Conservation (phyloP, 768 basidiomycete genomes). For the Mrakia blollopis region DNA sequence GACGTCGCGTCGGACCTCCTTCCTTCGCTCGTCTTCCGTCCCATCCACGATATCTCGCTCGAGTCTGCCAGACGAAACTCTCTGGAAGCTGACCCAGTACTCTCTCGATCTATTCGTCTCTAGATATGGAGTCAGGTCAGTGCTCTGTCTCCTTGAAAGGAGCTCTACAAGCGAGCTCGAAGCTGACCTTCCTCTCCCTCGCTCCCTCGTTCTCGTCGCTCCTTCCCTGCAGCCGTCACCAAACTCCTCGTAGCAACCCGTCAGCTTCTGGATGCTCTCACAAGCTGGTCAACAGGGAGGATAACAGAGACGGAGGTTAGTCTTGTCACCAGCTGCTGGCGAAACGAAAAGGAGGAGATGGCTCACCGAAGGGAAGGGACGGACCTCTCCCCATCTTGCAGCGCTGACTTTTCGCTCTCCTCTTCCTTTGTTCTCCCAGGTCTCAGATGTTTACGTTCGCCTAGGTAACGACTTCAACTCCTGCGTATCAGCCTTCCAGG, state of each 20-base stretch:
- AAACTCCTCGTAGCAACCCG: constrained; percentile 90
- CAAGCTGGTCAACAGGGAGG: constrained; percentile 70
- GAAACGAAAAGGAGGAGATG: neutral
- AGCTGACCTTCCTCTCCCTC: neutral
- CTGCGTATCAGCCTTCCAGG: constrained; percentile 79
- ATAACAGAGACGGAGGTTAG: constrained; percentile 55
- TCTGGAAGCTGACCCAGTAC: no score
- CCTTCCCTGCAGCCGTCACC: constrained; percentile 59
- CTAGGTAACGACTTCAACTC: constrained; percentile 96
- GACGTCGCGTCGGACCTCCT: neutral
- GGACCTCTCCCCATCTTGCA: constrained; percentile 32
- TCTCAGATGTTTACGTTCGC: constrained; percentile 95
- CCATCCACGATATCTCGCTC: neutral
- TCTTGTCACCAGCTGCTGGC: neutral
- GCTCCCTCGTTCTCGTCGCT: neutral
- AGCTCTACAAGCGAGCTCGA: neutral
- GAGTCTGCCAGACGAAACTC: neutral
- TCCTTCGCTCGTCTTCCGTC: neutral
- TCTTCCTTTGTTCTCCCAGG: constrained; percentile 48
- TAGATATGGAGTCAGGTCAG: neutral
- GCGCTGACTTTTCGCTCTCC: neutral
- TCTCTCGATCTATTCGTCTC: neutral
- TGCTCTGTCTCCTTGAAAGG: neutral
- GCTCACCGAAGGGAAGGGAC: constrained; percentile 31
- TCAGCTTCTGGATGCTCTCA: constrained; percentile 82